Evolutionary conservation across 768 basidiomycete genomes (phyloP).

Genomic region (Epithele typhae): DNA sequence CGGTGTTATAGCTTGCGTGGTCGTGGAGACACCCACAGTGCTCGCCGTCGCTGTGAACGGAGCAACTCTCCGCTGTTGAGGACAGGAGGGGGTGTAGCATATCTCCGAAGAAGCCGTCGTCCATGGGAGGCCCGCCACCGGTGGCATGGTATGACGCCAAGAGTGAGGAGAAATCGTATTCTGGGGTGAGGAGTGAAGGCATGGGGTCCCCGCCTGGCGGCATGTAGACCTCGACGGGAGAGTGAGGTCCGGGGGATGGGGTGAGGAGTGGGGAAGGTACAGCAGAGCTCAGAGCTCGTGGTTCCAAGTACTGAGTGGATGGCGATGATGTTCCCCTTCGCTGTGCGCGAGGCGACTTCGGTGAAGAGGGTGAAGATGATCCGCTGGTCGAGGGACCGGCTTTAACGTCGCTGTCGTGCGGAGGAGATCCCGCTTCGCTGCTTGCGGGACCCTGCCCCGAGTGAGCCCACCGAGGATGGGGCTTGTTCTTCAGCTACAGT

Average conservation of each 20-base stretch:
- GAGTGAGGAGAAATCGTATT: conserved; percentile 21
- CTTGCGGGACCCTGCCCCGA: conserved; percentile 11
- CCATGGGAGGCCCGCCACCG: conserved; percentile 1
- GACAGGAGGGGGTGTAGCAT: conserved; percentile 22
- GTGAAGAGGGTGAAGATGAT: conserved; percentile 2
- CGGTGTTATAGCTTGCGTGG: conserved; percentile 46
- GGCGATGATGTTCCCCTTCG: conserved; percentile 8
- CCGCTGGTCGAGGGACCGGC: not conserved
- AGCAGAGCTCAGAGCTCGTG: not conserved
- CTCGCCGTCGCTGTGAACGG: conserved; percentile 21
- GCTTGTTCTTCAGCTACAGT: conserved; percentile 66
- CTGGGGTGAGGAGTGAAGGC: conserved; percentile 7
- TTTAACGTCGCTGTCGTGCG: not conserved
- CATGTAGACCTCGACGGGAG: conserved; percentile 15
- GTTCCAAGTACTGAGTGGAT: conserved; percentile 4
- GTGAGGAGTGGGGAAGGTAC: conserved; percentile 20
- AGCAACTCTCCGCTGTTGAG: conserved; percentile 6
- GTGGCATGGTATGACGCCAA: conserved; percentile 17
- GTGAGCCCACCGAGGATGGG: conserved; percentile 58
- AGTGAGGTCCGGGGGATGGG: conserved; percentile 18
- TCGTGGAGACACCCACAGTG: conserved; percentile 62
- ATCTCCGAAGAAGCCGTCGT: conserved; percentile 19
- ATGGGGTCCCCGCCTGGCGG: conserved; percentile 1
- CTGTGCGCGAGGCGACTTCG: not conserved
- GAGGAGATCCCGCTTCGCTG: conserved; percentile 3